Percentiles rank a stretch among this genome's conserved stretches.
Evolutionary conservation across 306 rosid genomes (phyloP).

Genomic region (Gynostemma pentaphyllum): DNA sequence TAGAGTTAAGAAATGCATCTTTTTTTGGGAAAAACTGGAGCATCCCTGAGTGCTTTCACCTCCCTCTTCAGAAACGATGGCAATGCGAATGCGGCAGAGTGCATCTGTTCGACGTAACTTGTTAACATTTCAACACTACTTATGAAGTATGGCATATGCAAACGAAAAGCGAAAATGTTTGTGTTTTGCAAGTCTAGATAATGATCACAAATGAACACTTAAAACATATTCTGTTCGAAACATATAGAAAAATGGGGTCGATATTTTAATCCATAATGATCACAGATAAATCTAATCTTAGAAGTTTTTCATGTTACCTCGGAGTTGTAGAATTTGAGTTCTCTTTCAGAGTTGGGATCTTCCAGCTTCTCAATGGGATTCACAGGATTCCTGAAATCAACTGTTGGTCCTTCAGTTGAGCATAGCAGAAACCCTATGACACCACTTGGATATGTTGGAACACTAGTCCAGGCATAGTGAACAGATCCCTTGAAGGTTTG

Average conservation of each 20-base stretch:
- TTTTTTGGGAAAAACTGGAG: not conserved
- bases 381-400: slow-evolving; percentile 71
- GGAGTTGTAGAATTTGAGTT: slow-evolving; percentile 78
- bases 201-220: not conserved
- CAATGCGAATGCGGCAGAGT: slow-evolving; percentile 69
- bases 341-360: slow-evolving; percentile 55
- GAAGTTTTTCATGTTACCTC: slow-evolving; percentile 36
- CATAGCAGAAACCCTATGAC: slow-evolving; percentile 88
- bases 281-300: not conserved
- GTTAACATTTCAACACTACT: not conserved
- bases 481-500: slow-evolving; percentile 80
- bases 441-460: slow-evolving; percentile 97
- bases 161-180: not conserved
- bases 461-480: slow-evolving; percentile 87
- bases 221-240: not conserved
- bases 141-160: not conserved
- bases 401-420: slow-evolving; percentile 71
- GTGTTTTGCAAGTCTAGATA: not conserved
- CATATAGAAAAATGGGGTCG: not conserved
- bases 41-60: slow-evolving; percentile 25
- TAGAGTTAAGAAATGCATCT: slow-evolving; percentile 21
- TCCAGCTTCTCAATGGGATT: slow-evolving; percentile 74
- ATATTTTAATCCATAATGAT: not conserved
- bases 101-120: slow-evolving; percentile 41
- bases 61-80: slow-evolving; percentile 56